Evolutionary conservation across 2,329 filamentous ascomycete species (phyloP).

Genomic region (Alternaria triticimaculans): DNA sequence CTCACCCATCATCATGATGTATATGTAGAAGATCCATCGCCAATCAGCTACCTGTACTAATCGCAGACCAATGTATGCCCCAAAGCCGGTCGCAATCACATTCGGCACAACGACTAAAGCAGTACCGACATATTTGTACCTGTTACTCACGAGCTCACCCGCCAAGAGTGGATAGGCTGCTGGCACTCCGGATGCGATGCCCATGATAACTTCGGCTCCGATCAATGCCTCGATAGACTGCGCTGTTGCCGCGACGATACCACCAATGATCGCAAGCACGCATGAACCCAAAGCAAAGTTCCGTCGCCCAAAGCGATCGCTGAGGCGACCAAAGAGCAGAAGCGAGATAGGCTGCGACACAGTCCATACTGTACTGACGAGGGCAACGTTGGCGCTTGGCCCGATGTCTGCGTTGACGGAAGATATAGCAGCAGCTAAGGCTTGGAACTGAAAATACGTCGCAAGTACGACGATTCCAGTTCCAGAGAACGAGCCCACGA

Average conservation of each 20-base stretch:
- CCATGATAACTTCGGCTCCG: not conserved
- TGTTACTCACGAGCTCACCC: not conserved
- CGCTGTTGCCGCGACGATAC: not conserved
- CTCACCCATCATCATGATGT: not conserved
- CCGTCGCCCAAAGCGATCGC: not conserved
- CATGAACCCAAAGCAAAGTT: not conserved
- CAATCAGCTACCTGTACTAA: not conserved
- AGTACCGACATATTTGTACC: not conserved
- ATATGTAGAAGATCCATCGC: not conserved
- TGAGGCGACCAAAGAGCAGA: not conserved
- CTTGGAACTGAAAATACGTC: constrained; percentile 27
- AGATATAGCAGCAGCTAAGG: constrained; percentile 8
- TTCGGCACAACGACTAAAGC: not conserved
- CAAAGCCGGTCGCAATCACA: not conserved
- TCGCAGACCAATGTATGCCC: not conserved
- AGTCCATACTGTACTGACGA: not conserved
- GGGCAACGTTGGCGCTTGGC: constrained; percentile 9
- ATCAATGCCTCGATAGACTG: not conserved
- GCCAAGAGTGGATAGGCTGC: not conserved
- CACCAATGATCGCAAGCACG: not conserved
- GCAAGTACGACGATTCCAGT: constrained; percentile 19
- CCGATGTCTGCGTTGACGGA: constrained; percentile 18
- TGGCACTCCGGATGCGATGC: not conserved
- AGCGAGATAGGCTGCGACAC: not conserved
- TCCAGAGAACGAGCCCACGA: constrained; percentile 9